These are phyloP conservation scores for Pseudogymnoascus sp. DNA, from an alignment of 2,329 filamentous ascomycete species.

Conservation along the genomic window DNA sequence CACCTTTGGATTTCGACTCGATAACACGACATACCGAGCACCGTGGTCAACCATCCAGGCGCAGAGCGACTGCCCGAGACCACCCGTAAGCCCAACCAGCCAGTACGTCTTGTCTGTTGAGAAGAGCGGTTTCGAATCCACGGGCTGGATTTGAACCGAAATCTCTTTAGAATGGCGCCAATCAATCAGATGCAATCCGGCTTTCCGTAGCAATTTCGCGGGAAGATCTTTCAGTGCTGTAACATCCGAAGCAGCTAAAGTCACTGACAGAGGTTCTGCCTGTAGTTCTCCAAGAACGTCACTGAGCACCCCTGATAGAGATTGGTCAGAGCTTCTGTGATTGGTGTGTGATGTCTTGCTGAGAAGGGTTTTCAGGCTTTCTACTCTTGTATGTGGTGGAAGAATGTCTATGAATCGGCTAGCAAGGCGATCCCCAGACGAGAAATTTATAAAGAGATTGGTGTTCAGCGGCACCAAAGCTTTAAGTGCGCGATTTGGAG, in stretches of 20 bases:
- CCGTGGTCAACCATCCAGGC: slow-evolving; percentile 35
- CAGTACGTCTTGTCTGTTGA: slow-evolving; percentile 26
- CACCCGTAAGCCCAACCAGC: slow-evolving; percentile 26
- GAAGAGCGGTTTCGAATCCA: slow-evolving; percentile 8
- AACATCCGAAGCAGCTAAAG: neutral
- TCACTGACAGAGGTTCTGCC: neutral
- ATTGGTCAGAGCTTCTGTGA: neutral
- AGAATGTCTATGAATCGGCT: neutral
- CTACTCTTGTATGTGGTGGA: neutral
- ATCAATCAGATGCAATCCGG: neutral
- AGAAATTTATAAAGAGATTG: neutral
- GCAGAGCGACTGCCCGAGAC: slow-evolving; percentile 32
- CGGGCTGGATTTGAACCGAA: neutral
- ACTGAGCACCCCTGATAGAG: neutral
- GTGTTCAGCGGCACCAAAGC: neutral
- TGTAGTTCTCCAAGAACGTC: neutral
- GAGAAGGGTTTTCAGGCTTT: neutral
- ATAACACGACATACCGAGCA: slow-evolving; percentile 32
- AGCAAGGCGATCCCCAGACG: neutral
- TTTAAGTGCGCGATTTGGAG: neutral
- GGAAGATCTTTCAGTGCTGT: neutral
- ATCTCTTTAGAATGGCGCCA: neutral
- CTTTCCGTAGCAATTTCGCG: neutral
- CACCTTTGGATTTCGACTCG: slow-evolving; percentile 33
- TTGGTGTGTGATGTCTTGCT: neutral